Evolutionary conservation across 75 land plant genomes (phyloP), one percentile per base, ranked within the genome.

Genomic region (Selaginella tamariscina): DNA sequence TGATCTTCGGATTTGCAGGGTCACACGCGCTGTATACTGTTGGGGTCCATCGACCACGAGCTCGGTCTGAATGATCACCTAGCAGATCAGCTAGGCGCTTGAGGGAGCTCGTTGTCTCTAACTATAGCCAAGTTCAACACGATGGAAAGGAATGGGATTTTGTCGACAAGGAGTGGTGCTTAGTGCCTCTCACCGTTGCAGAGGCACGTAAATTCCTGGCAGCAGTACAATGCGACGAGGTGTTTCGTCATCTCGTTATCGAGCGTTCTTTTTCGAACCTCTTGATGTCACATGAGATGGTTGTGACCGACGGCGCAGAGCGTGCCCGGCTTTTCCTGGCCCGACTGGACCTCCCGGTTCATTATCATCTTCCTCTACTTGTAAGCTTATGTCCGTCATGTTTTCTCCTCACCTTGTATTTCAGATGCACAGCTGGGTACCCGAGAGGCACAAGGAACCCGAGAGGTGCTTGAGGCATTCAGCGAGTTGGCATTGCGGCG

Each of bases 31-130:
- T 39, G 49, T 39, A 39, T 5, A 39, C n/a, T 39, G 49, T 39
- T 39, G 49, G 49, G 49, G 49, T 39, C 49, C 49, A 39, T 39
- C 49, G 49, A 39, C 49, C 49, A 39, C 49, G 49, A 39, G 49
- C 49, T 39, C 49, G 49, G 49, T 39, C 49, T 39, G 49, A 39
- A 39, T 15, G 49, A 39, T 39, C 49, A 39, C 15, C 49, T 39
- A 39, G 49, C 49, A 39, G 49, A 39, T 39, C 49, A 39, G 49
- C 49, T n/a, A 15, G 15, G 49, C 15, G 49, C 49, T 39, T 39
- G 15, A 5, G 49, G 49, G 49, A 39, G 49, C 49, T 39, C 49
- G 49, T 39, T 39, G 49, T 39, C 49, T 39, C 49, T 15, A 39
- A 5, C 5, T 39, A 39, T 39, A 39, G 49, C 49, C 49, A 39